These are phyloP conservation scores for Sporothrix phasma DNA, from an alignment of 2,329 filamentous ascomycete species.

Conservation along the genomic window DNA sequence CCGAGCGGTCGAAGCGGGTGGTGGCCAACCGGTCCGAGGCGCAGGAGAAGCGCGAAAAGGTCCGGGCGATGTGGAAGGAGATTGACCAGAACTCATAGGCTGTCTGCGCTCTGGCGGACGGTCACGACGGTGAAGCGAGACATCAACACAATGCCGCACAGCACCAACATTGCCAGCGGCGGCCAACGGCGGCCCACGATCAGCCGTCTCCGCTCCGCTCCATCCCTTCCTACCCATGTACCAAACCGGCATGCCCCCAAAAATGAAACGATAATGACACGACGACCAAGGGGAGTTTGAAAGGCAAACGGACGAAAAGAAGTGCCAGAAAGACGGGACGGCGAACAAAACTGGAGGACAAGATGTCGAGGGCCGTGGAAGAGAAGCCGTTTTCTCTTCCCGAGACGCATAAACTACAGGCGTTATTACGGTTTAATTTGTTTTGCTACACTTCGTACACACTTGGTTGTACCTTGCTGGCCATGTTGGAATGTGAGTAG, in stretches of 20 bases:
- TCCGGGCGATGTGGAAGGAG: conserved; percentile 70
- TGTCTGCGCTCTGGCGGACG: not conserved
- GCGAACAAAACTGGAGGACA: no score
- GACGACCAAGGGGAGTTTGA: not conserved
- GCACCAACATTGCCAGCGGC: not conserved
- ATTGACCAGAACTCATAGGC: conserved; percentile 55
- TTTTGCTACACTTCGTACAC: not conserved
- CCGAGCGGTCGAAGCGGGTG: conserved; percentile 69
- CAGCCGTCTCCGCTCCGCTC: not conserved
- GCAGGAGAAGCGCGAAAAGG: conserved; percentile 58
- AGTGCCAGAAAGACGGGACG: not conserved
- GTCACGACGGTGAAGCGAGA: no score
- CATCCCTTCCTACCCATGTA: not conserved
- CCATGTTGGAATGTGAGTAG: not conserved
- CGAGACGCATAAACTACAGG: not conserved
- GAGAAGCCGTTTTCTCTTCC: no score
- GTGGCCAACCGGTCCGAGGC: conserved; percentile 63
- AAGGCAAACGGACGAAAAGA: not conserved
- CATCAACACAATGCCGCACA: no score
- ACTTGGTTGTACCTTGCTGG: no score
- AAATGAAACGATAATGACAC: not conserved
- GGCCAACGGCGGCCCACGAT: not conserved
- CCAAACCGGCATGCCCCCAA: not conserved
- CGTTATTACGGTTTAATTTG: not conserved
- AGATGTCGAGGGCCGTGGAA: not conserved